Conservation (phyloP, 768 basidiomycete species). For the Nevesoporus exiguus region DNA sequence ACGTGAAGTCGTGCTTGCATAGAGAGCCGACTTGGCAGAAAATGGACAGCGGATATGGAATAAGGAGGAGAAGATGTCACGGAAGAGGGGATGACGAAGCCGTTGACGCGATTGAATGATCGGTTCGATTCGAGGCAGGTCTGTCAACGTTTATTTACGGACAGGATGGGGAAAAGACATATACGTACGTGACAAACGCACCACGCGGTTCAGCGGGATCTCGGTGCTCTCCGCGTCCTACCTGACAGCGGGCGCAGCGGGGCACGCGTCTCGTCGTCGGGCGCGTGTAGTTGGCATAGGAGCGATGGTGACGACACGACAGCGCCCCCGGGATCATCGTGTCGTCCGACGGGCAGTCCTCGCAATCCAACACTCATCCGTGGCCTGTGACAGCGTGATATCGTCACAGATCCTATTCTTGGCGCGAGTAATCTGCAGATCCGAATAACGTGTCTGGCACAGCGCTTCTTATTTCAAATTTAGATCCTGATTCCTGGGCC, state of each 20-base stretch:
- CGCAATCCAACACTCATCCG: conserved; percentile 4
- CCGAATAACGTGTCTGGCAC: conserved; percentile 28
- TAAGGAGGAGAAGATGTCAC: conserved; percentile 13
- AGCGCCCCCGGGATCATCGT: neutral
- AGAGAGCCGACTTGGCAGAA: conserved; percentile 17
- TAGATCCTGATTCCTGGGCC: conserved; percentile 1
- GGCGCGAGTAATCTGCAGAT: conserved; percentile 29
- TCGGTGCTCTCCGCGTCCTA: conserved; percentile 3
- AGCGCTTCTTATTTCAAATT: conserved; percentile 34
- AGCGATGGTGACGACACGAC: neutral
- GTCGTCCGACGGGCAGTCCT: neutral
- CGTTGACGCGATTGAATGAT: conserved; percentile 27
- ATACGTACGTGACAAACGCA: conserved; percentile 25
- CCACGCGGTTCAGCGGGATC: conserved; percentile 9
- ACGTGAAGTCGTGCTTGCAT: conserved; percentile 29
- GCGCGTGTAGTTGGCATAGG: conserved; percentile 8
- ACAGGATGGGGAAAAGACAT: conserved; percentile 15
- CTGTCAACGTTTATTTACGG: conserved; percentile 32
- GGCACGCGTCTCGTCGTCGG: neutral
- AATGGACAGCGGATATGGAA: conserved; percentile 16
- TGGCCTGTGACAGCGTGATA: conserved; percentile 21
- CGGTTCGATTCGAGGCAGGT: conserved; percentile 20
- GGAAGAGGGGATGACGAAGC: conserved; percentile 14
- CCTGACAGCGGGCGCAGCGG: neutral
- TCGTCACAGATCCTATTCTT: conserved; percentile 10